Conservation (phyloP, 495 filamentous ascomycete species). For the Aeminium ludgeri region DNA sequence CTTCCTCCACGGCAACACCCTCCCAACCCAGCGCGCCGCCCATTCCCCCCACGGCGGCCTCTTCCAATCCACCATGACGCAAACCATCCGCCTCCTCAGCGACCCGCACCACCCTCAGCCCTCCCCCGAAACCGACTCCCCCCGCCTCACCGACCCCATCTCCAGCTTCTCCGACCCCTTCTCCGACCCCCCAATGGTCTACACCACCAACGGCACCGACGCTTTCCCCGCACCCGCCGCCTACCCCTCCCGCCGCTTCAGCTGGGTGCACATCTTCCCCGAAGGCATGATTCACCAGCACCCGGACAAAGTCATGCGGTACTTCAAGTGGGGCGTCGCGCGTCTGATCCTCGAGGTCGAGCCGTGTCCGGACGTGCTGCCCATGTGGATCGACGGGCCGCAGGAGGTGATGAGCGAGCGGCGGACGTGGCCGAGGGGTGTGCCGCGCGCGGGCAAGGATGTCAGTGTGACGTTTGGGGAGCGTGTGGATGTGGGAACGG, state of each 20-base stretch:
- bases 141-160: constrained; percentile 24
- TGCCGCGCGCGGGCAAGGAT: constrained; percentile 56
- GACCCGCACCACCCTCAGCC: constrained; percentile 9
- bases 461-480: constrained; percentile 63
- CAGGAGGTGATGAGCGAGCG: constrained; percentile 73
- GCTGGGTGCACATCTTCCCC: constrained; percentile 91
- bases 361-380: constrained; percentile 68
- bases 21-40: constrained; percentile 67
- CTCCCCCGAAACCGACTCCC: constrained; percentile 16
- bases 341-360: constrained; percentile 76
- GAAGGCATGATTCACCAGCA: constrained; percentile 89
- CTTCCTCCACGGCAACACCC: constrained; percentile 73
- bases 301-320: constrained; percentile 60
- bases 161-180: constrained; percentile 21
- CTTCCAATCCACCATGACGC: constrained; percentile 75
- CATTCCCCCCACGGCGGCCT: constrained; percentile 61
- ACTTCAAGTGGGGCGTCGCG: constrained; percentile 94
- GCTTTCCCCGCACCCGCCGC: constrained; percentile 39
- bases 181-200: constrained; percentile 41
- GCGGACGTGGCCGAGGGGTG: constrained; percentile 58
- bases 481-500: constrained; percentile 38
- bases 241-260: constrained; percentile 36
- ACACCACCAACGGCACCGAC: constrained; percentile 45
- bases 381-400: constrained; percentile 82
- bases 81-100: constrained; percentile 71